Evolutionary conservation across 2,329 filamentous ascomycete genomes (phyloP), one percentile per base, ranked within the genome.

Genomic region (Ophiosphaerella herpotricha): DNA sequence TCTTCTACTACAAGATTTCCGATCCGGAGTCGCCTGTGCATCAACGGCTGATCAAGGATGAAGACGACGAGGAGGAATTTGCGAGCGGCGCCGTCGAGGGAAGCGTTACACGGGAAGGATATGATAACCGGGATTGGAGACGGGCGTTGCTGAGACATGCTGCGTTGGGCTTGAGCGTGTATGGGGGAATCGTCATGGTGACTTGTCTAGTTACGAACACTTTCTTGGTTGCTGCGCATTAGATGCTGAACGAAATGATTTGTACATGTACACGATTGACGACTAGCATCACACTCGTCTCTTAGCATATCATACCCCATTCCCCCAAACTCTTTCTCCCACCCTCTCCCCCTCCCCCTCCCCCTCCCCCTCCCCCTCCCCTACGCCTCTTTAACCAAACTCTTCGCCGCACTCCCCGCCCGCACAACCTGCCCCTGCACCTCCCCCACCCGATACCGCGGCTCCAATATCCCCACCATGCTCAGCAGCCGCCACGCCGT

Each of bases 1-100:
- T 99, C 4, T 99, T 99, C 74, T 99, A 97, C 75, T 99, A 97
- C 77, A 97, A 97, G 75, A 97, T 99, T 52, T 95, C 91, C 11
- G 86, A 90, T 21, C 94, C 94, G 0, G 88, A 96, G 47, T 93
- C 90, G 38, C 82, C 87, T 24, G 85, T 93, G 55, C 91, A 97
- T 63, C 93, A 96, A 70, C 85, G 88, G 12, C 78, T 97, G 8
- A 79, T 91, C 55, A 97, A 97, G 72, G 91, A 94, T 66, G 91
- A 97, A 59, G 94, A 97, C 63, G 90, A 93, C 57, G 85, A 86
- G n/a, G 80, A 83, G 33, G 87, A 89, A 41, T 80, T 80, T 23
- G 79, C 80, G 7, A 77, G 75, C 14, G 79, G 78, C 1, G 83
- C 83, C 33, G 78, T 82, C 76, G 84, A 54, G 68, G 73, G 70